These are phyloP conservation scores for Curvularia sp. DNA, from an alignment of 2,329 filamentous ascomycete species.

Conservation along the genomic window DNA sequence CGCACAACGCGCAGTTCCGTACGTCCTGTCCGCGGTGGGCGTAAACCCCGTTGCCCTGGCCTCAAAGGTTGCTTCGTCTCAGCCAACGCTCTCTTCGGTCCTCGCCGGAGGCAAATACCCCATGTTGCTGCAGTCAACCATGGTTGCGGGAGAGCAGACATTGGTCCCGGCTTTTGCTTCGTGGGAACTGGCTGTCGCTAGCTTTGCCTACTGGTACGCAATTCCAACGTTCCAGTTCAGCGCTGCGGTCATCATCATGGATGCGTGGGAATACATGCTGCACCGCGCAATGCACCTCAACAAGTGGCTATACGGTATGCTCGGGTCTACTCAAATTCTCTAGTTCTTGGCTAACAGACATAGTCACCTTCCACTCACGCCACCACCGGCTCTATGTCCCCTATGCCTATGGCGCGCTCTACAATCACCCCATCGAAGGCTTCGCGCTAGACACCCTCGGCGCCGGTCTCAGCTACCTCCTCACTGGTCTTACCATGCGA, in stretches of 20 bases:
- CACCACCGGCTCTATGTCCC: conserved; percentile 98
- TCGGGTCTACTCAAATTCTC: not conserved
- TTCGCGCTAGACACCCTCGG: conserved; percentile 92
- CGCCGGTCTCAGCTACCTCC: conserved; percentile 81
- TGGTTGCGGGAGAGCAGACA: conserved; percentile 58
- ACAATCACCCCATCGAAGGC: conserved; percentile 95
- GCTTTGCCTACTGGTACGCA: conserved; percentile 77
- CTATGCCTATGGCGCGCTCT: conserved; percentile 94
- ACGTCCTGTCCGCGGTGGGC: conserved; percentile 72
- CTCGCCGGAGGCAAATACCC: conserved; percentile 85
- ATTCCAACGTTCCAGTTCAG: conserved; percentile 81
- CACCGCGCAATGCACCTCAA: conserved; percentile 98
- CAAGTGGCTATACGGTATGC: conserved; percentile 93
- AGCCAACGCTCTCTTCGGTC: conserved; percentile 76
- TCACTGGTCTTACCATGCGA: conserved; percentile 80
- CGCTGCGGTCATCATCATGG: conserved; percentile 76
- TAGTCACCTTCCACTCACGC: conserved; percentile 88
- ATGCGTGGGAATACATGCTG: conserved; percentile 98
- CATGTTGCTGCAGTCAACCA: conserved; percentile 66
- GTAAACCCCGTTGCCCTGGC: conserved; percentile 78
- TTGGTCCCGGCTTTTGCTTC: conserved; percentile 74
- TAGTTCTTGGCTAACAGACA: conserved; percentile 14
- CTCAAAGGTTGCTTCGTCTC: conserved; percentile 72
- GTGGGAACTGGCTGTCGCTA: conserved; percentile 81
- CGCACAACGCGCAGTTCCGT: conserved; percentile 78